phyloP scores from a whole-genome alignment of 2,329 filamentous ascomycete species.

The Pezicula rhizophila region DNA sequence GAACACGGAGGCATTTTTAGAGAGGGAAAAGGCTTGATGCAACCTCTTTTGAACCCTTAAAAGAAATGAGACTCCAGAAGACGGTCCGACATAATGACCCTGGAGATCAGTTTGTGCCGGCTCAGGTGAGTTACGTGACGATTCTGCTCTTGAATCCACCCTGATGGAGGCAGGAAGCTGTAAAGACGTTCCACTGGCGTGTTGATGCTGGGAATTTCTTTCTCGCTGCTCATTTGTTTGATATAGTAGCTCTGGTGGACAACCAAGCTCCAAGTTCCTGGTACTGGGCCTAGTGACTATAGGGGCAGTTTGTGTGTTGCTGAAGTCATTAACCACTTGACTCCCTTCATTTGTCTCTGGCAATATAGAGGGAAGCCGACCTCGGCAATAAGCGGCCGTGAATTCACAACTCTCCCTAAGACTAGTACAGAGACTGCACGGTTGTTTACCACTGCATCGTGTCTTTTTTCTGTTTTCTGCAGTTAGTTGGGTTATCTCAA shows the following conservation, averaged over 20 bases:
- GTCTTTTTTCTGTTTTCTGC: slow-evolving; percentile 29
- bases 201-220: not conserved
- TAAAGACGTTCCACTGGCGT: not conserved
- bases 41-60: slow-evolving; percentile 43
- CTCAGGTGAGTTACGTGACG: slow-evolving; percentile 37
- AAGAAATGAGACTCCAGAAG: slow-evolving; percentile 38
- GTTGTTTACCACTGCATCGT: slow-evolving; percentile 33
- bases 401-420: slow-evolving; percentile 37
- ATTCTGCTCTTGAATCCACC: slow-evolving; percentile 10
- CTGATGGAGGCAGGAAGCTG: not conserved
- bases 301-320: not conserved
- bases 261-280: not conserved
- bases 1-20: slow-evolving; percentile 33
- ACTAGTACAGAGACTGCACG: slow-evolving; percentile 31
- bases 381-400: slow-evolving; percentile 42
- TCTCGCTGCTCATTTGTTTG: not conserved
- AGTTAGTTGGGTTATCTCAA: not conserved
- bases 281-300: not conserved
- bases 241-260: not conserved
- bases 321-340: not conserved
- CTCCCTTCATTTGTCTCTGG: slow-evolving; percentile 4
- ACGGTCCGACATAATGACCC: slow-evolving; percentile 39
- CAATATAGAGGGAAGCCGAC: slow-evolving; percentile 35
- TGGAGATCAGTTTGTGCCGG: slow-evolving; percentile 38
- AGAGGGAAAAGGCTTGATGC: slow-evolving; percentile 32